phyloP scores from a whole-genome alignment of 495 filamentous ascomycete species.

The Ramalina intermedia region DNA sequence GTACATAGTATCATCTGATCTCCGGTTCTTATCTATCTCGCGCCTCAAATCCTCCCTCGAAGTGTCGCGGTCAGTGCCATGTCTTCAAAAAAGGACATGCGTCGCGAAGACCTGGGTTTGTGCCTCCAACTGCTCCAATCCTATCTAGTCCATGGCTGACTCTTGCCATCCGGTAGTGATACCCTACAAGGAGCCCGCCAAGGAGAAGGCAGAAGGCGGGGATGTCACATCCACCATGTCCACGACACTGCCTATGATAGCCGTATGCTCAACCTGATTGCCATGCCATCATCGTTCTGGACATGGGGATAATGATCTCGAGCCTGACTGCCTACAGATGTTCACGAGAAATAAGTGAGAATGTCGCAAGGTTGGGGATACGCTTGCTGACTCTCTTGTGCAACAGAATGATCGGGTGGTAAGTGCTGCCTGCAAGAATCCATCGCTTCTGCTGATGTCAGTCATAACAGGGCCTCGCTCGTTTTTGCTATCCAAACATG shows the following conservation, averaged over 20 bases:
- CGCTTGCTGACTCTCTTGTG: background rate
- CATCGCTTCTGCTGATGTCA: conserved; percentile 1
- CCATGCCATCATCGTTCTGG: background rate
- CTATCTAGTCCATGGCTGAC: conserved; percentile 1
- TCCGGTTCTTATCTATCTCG: too few relatives aligned
- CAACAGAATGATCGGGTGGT: conserved; percentile 65
- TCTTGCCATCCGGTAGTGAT: conserved; percentile 30
- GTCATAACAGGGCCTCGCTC: conserved; percentile 53
- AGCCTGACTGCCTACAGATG: conserved; percentile 35
- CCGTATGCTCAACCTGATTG: conserved; percentile 33
- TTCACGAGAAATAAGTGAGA: conserved; percentile 77
- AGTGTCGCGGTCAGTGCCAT: conserved; percentile 23
- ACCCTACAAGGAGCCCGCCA: conserved; percentile 45
- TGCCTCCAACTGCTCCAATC: background rate
- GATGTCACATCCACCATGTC: conserved; percentile 30
- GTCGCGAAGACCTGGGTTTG: conserved; percentile 64
- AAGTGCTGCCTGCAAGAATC: conserved; percentile 13
- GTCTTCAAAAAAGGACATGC: conserved; percentile 75
- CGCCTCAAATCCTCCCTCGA: too few relatives aligned
- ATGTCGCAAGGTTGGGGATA: background rate
- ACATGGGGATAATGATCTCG: background rate
- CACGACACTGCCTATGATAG: conserved; percentile 84
- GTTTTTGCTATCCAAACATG: conserved; percentile 73
- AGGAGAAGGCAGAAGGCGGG: conserved; percentile 32
- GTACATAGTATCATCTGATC: background rate